phyloP scores from a whole-genome alignment of 2,329 filamentous ascomycete genomes.

The Paecilomyces dactylethromorphus region DNA sequence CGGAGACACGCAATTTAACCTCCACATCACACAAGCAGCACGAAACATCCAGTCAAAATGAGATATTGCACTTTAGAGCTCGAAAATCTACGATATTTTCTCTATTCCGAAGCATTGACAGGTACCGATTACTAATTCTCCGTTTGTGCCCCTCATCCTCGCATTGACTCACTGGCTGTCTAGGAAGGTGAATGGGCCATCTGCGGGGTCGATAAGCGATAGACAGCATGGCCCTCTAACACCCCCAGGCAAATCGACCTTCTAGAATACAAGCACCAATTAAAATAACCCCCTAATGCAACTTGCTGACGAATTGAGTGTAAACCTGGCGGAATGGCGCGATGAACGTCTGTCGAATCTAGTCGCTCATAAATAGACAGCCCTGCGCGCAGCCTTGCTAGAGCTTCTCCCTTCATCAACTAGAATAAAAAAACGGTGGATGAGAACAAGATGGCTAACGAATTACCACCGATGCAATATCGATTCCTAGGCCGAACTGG shows the following conservation, averaged over 20 bases:
- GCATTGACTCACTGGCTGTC: background rate
- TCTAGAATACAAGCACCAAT: background rate
- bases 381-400: background rate
- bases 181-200: background rate
- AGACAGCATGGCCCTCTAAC: background rate
- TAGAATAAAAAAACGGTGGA: slow-evolving; percentile 1
- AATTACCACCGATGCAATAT: slow-evolving; percentile 1
- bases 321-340: background rate
- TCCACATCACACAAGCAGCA: background rate
- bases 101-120: background rate
- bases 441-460: background rate
- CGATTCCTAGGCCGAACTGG: slow-evolving; percentile 37
- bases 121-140: background rate
- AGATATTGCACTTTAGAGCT: background rate
- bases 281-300: background rate
- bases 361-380: background rate
- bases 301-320: background rate
- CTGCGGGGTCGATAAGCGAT: background rate
- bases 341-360: background rate
- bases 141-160: background rate
- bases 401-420: background rate
- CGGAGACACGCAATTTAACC: background rate
- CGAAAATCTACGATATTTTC: background rate
- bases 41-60: background rate
- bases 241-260: background rate